Evolutionary conservation across 2,329 filamentous ascomycete genomes (phyloP), one percentile per base, ranked within the genome.

Genomic region (Ustulina deusta): DNA sequence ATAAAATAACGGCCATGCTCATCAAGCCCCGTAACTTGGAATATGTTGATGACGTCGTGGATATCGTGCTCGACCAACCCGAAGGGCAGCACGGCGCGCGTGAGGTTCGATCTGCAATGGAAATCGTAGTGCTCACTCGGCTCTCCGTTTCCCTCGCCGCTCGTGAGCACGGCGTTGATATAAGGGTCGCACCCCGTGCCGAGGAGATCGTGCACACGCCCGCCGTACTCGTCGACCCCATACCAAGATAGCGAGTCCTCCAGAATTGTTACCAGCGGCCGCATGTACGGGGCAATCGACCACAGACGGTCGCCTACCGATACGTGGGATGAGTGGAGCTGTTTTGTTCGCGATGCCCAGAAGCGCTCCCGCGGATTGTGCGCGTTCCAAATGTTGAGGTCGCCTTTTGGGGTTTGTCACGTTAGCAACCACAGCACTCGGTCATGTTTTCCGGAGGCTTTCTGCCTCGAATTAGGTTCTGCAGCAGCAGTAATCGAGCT

Each of bases 151-250:
- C 36, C 40, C 60, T 68, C 72, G 40, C 58, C 72, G 17, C 62
- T 71, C n/a, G 72, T 68, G 6, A 97, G 86, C 69, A 96, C 85
- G 42, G 87, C 83, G 77, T 93, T 93, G 76, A 96, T 90, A 77
- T 96, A 97, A 1, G 93, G 93, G 79, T 96, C 93, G 79, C 93
- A 97, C 49, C 93, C 84, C 29, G 93, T 97, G 40, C 93, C 93
- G 3, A 97, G 82, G 25, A 97, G 82, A 80, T 97, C 93, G 81
- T 97, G 93, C 42, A 92, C 85, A 65, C 88, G 80, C 57, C 92
- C 84, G 74, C 92, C 90, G 75, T 90, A 84, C 75, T 86, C 81
- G 76, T 92, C 86, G 54, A 82, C 77, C 63, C 87, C 87, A 75
- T 91, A 90, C 81, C 84, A 83, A 61, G 84, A 74, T 15, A 95